Conservation (phyloP, 805 yeast genomes). For the Candida ipomoeae region DNA sequence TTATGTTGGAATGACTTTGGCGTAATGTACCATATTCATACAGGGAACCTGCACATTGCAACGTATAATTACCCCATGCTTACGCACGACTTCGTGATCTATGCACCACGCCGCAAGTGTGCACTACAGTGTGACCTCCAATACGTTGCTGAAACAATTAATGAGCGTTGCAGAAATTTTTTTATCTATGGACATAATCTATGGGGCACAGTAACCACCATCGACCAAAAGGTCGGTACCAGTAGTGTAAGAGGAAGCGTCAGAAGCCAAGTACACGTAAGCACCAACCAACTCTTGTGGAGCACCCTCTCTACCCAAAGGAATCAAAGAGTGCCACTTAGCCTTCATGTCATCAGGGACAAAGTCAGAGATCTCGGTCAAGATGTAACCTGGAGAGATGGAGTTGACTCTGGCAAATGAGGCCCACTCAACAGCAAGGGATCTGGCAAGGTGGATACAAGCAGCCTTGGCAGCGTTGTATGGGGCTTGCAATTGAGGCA, state of each 20-base stretch:
- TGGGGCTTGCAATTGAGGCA: conserved; percentile 44
- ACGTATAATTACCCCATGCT: neutral
- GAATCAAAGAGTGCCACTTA: conserved; percentile 39
- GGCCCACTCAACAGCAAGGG: conserved; percentile 46
- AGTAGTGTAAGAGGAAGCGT: conserved; percentile 42
- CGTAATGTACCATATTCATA: neutral
- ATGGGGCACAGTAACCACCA: conserved; percentile 41
- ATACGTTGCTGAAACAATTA: neutral
- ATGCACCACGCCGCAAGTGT: neutral
- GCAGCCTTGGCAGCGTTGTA: conserved; percentile 48
- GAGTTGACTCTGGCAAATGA: conserved; percentile 44
- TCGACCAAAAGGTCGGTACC: conserved; percentile 44
- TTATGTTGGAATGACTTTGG: neutral
- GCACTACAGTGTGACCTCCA: neutral
- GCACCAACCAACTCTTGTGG: conserved; percentile 45
- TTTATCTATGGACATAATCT: neutral
- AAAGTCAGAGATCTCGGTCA: conserved; percentile 38
- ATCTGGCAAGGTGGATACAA: conserved; percentile 38
- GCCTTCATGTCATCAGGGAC: conserved; percentile 29
- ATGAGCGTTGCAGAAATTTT: neutral
- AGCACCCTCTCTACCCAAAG: conserved; percentile 44
- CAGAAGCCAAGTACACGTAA: conserved; percentile 41
- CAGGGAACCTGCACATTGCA: neutral
- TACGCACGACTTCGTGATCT: neutral
- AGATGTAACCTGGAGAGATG: conserved; percentile 42